phyloP scores from a whole-genome alignment of 2,329 filamentous ascomycete species.

The Macroventuria anomochaeta region DNA sequence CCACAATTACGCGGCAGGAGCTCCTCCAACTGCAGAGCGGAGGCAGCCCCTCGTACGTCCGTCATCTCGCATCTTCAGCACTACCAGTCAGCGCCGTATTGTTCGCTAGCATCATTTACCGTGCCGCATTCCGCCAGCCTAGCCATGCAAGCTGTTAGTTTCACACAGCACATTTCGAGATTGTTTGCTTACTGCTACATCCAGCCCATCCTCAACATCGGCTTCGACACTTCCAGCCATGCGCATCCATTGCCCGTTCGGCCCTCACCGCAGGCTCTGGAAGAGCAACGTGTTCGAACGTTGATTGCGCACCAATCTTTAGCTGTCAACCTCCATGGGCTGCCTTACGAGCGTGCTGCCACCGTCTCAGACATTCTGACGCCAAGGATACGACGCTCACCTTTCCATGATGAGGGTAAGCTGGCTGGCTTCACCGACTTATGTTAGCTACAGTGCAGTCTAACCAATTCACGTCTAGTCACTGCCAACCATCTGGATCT shows the following conservation, averaged over 20 bases:
- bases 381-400: constrained; percentile 35
- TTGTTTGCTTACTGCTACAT: background rate
- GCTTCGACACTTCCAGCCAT: constrained; percentile 9
- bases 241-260: constrained; percentile 24
- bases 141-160: constrained; percentile 1
- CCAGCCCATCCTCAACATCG: constrained; percentile 11
- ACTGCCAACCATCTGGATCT: constrained; percentile 42
- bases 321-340: constrained; percentile 25
- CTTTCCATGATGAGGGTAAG: constrained; percentile 17
- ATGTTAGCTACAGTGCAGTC: no score
- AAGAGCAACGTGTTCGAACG: constrained; percentile 8
- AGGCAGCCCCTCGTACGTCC: background rate
- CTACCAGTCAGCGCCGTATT: constrained; percentile 9
- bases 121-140: background rate
- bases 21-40: background rate
- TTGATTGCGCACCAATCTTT: constrained; percentile 19
- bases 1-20: background rate
- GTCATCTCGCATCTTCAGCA: background rate
- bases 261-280: background rate
- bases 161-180: no score
- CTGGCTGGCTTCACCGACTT: background rate
- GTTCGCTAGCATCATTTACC: constrained; percentile 13
- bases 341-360: constrained; percentile 16
- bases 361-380: constrained; percentile 25
- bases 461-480: background rate